phyloP scores from a whole-genome alignment of 371 early-diverging fungal species.

The Phascolomyces articulosus region DNA sequence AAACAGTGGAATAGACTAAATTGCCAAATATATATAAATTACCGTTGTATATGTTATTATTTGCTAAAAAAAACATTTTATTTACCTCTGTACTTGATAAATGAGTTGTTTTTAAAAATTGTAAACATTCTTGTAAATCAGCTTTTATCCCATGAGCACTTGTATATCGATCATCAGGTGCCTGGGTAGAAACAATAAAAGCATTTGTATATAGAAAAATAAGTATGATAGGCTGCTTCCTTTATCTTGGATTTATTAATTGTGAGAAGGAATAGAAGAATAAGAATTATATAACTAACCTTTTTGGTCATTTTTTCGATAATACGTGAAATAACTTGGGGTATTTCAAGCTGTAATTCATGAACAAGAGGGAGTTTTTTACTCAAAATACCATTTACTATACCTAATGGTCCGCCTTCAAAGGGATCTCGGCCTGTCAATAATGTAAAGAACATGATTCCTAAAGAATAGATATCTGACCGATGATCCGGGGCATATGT shows the following conservation, averaged over 20 bases:
- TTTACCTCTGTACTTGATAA: constrained; percentile 33
- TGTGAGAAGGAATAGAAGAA: not conserved
- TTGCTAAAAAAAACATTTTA: not conserved
- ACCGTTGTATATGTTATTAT: not conserved
- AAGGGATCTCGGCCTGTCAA: constrained; percentile 56
- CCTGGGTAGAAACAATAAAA: too few relatives aligned
- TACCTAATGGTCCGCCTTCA: constrained; percentile 56
- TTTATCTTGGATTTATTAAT: too few relatives aligned
- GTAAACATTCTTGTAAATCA: constrained; percentile 55
- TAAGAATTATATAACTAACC: constrained; percentile 26
- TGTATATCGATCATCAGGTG: constrained; percentile 59
- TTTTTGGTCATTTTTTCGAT: constrained; percentile 63
- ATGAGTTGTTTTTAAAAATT: constrained; percentile 24
- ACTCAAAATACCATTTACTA: constrained; percentile 55
- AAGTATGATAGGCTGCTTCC: too few relatives aligned
- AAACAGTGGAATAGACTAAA: constrained; percentile 34
- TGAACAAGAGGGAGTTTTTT: constrained; percentile 46
- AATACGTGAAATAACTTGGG: constrained; percentile 47
- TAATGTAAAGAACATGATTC: constrained; percentile 54
- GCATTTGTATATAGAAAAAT: not conserved
- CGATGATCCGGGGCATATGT: constrained; percentile 60
- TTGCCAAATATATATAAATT: not conserved
- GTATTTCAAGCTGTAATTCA: constrained; percentile 53
- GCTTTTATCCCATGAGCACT: constrained; percentile 59
- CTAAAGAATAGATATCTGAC: constrained; percentile 59